Evolutionary conservation across 2,329 filamentous ascomycete genomes (phyloP), one percentile per base, ranked within the genome.

Genomic region (Penicillium sp.): DNA sequence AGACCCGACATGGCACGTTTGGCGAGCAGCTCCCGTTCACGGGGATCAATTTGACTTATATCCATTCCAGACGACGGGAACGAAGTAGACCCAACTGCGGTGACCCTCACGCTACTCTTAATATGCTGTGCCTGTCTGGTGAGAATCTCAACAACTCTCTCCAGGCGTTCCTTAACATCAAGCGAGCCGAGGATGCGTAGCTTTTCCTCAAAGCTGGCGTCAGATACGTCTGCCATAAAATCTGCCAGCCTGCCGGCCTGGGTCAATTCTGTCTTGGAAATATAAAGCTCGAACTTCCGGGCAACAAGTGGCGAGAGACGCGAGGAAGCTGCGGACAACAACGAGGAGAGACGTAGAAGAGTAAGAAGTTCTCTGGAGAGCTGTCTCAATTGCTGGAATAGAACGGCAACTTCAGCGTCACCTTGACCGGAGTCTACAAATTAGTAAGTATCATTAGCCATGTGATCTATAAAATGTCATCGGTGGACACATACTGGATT

Each of bases 151-250:
- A 95, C 87, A 14, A 96, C 91, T 64, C 87, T 88, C 59, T 88
- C 84, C 50, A 97, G 80, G 35, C 94, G 83, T 43, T 88, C 84
- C 62, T 89, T 89, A 43, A 94, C 79, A 64, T 92, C 86, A 5
- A 95, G 75, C 0, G 91, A 86, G n/a, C 90, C 84, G 34, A 99
- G 79, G 14, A 99, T 84, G 52, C 89, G 85, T 50, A 99, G 80
- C 73, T 96, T 97, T 69, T 99, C 94, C 71, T 96, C 91, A 60
- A 95, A 89, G 9, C 85, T 88, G 47, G 89, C 87, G 59, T 96
- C 91, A 2, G 96, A 84, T 23, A 97, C 83, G 69, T 96, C 96
- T 36, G 91, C 88, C 91, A 99, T 97, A 70, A 97, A 97, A 71
- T 99, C 94, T 7, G 94, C 93, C 9, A 99, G 80, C 8, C 85